These are phyloP conservation scores for Verticillium klebahnii DNA, from an alignment of 2,329 filamentous ascomycete genomes.

Conservation along the genomic window DNA sequence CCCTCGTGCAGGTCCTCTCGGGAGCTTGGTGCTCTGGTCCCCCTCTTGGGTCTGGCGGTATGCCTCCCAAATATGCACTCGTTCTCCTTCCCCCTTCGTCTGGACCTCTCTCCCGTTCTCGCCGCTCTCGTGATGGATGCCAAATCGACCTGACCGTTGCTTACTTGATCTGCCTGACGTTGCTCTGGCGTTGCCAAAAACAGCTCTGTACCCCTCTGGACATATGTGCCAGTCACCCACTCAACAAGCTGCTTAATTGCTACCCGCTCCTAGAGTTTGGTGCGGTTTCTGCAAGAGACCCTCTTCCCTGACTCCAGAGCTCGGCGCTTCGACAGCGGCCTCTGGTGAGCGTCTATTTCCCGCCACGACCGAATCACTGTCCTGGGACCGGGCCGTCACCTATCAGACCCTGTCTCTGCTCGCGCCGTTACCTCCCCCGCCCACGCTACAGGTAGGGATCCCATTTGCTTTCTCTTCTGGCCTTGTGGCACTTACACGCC, in stretches of 20 bases:
- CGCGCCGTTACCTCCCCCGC: constrained; percentile 14
- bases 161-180: not conserved
- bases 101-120: constrained; percentile 22
- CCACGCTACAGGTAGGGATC: constrained; percentile 23
- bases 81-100: not conserved
- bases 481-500: constrained; percentile 26
- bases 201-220: constrained; percentile 8
- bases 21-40: not conserved
- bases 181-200: not conserved
- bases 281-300: not conserved
- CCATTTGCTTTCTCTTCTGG: constrained; percentile 30
- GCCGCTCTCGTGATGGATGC: constrained; percentile 7
- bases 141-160: not conserved
- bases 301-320: constrained; percentile 8
- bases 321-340: constrained; percentile 23
- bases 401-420: constrained; percentile 33
- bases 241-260: not conserved
- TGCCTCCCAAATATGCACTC: constrained; percentile 1
- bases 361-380: constrained; percentile 29
- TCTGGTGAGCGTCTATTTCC: constrained; percentile 40
- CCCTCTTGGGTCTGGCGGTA: not conserved
- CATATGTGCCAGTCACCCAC: constrained; percentile 11
- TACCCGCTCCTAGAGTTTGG: not conserved
- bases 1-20: not conserved
- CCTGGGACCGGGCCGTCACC: constrained; percentile 33